These are phyloP conservation scores for Coemansia sp. DNA, from an alignment of 192 early-diverging fungal genomes.

Conservation along the genomic window DNA sequence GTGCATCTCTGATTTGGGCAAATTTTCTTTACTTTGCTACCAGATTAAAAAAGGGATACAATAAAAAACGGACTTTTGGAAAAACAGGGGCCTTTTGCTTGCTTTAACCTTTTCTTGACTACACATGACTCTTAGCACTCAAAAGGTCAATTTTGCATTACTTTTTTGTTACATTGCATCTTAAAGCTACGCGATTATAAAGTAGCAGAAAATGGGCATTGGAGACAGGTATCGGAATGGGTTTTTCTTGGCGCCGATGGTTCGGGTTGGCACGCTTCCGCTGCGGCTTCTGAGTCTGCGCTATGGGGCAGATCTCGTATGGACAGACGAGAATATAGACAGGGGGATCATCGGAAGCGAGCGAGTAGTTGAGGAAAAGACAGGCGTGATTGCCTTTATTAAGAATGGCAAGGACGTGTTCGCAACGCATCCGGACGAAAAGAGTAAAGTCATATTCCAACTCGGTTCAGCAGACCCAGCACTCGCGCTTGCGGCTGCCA, in stretches of 20 bases:
- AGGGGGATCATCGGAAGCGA: conserved; percentile 72
- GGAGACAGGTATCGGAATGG: conserved; percentile 44
- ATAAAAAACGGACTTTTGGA: no score
- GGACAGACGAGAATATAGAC: conserved; percentile 88
- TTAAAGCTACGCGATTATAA: not conserved
- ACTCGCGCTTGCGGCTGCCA: conserved; percentile 81
- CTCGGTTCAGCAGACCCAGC: conserved; percentile 88
- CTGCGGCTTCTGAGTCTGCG: conserved; percentile 80
- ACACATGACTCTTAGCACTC: no score
- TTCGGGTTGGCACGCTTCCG: conserved; percentile 87
- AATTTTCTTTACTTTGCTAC: no score
- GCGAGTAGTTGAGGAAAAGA: conserved; percentile 68
- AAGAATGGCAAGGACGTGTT: conserved; percentile 65
- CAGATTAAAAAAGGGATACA: no score
- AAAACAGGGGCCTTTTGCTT: no score
- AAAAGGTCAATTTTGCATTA: not conserved
- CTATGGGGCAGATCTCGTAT: conserved; percentile 94
- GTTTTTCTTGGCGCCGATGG: conserved; percentile 95
- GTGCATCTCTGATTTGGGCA: no score
- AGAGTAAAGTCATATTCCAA: conserved; percentile 81
- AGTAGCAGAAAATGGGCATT: not conserved
- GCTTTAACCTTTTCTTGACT: no score
- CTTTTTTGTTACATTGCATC: not conserved
- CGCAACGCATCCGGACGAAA: conserved; percentile 75
- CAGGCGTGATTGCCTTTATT: conserved; percentile 76